These are phyloP conservation scores for Blastobotrys apis DNA, from an alignment of 1,139 yeast genomes.

Conservation along the genomic window DNA sequence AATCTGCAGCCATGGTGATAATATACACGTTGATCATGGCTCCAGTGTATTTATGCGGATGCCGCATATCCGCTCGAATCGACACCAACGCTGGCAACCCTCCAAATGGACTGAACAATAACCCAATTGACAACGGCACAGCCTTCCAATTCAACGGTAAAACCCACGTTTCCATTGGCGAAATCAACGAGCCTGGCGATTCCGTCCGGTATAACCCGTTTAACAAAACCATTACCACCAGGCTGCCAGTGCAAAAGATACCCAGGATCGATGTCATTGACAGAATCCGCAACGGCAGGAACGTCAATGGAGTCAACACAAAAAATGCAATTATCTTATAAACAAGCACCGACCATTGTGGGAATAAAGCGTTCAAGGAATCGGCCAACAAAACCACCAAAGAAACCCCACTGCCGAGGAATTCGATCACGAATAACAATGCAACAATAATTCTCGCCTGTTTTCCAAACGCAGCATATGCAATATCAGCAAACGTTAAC, in stretches of 20 bases:
- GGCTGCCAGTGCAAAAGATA: conserved; percentile 61
- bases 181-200: conserved; percentile 63
- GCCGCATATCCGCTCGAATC: conserved; percentile 76
- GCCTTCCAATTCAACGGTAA: conserved; percentile 51
- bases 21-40: conserved; percentile 55
- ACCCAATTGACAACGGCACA: conserved; percentile 62
- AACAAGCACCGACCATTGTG: conserved; percentile 42
- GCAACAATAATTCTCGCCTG: conserved; percentile 64
- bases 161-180: conserved; percentile 43
- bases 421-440: conserved; percentile 65
- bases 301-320: conserved; percentile 56
- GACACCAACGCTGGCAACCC: conserved; percentile 88
- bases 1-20: conserved; percentile 67
- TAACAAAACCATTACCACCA: conserved; percentile 52
- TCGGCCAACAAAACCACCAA: conserved; percentile 79
- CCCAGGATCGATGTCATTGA: conserved; percentile 74
- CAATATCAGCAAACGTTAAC: conserved; percentile 85
- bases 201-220: conserved; percentile 57
- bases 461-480: conserved; percentile 67
- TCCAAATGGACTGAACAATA: conserved; percentile 86
- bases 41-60: conserved; percentile 50
- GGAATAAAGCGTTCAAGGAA: conserved; percentile 65
- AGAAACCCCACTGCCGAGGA: conserved; percentile 74
- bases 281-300: conserved; percentile 66
- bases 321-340: conserved; percentile 61